Conservation (phyloP, 2,329 filamentous ascomycete genomes). For the Arthrobotrys conoides region DNA sequence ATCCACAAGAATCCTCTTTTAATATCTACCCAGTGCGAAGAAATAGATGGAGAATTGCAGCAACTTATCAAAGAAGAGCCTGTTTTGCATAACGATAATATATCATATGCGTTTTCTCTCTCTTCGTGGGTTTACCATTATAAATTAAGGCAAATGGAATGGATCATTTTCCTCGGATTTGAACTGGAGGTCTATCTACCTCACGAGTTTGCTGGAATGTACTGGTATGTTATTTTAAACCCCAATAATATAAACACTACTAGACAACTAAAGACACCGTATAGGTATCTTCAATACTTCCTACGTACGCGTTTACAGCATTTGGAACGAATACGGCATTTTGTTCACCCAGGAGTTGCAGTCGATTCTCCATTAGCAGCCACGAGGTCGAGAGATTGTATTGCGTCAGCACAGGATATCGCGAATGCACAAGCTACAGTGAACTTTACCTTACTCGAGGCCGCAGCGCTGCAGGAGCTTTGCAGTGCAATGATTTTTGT, state of each 20-base stretch:
- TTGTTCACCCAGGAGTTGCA: slow-evolving; percentile 46
- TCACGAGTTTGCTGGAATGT: slow-evolving; percentile 89
- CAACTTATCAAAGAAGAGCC: slow-evolving; percentile 75
- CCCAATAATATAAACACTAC: slow-evolving; percentile 61
- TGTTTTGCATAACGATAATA: slow-evolving; percentile 71
- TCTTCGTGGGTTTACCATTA: slow-evolving; percentile 92
- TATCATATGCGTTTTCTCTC: slow-evolving; percentile 78
- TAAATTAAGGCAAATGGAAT: slow-evolving; percentile 89
- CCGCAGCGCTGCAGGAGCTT: slow-evolving; percentile 56
- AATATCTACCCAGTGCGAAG: slow-evolving; percentile 71
- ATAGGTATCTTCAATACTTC: slow-evolving; percentile 86
- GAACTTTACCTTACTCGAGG: slow-evolving; percentile 59
- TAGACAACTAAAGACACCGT: slow-evolving; percentile 78
- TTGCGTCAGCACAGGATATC: slow-evolving; percentile 63
- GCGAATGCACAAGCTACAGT: slow-evolving; percentile 57
- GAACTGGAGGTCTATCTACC: slow-evolving; percentile 90
- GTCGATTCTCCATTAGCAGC: slow-evolving; percentile 62
- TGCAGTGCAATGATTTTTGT: slow-evolving; percentile 61
- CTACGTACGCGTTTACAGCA: slow-evolving; percentile 78
- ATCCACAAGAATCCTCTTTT: not conserved
- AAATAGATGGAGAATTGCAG: slow-evolving; percentile 79
- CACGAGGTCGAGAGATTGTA: slow-evolving; percentile 56
- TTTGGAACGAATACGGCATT: slow-evolving; percentile 78
- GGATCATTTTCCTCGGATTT: slow-evolving; percentile 91
- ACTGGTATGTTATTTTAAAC: slow-evolving; percentile 72